These are phyloP conservation scores for Cryphonectria japonica DNA, from an alignment of 2,329 filamentous ascomycete genomes.

Conservation along the genomic window DNA sequence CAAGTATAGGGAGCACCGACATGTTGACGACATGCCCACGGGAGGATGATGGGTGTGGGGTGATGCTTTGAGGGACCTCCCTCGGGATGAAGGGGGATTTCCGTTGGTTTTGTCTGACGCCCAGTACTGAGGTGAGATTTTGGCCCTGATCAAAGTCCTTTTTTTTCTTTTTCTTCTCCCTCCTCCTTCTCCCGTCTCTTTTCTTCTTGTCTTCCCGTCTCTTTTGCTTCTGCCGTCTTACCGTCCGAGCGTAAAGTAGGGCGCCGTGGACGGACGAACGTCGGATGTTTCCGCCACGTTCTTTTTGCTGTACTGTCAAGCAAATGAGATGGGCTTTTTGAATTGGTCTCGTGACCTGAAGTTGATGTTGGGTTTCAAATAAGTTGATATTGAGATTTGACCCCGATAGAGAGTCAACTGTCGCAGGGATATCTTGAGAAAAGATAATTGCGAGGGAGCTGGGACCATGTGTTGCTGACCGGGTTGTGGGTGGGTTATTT, in stretches of 20 bases:
- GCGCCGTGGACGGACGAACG: background rate
- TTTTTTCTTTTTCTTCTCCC: background rate
- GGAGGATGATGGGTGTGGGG: background rate
- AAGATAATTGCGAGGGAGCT: background rate
- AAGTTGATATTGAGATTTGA: conserved; percentile 5
- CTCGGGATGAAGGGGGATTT: background rate
- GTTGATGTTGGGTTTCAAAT: conserved; percentile 9
- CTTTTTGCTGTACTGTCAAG: background rate
- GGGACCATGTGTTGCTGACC: background rate
- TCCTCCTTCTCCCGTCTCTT: background rate
- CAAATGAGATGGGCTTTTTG: background rate
- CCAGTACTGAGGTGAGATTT: background rate
- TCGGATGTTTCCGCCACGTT: background rate
- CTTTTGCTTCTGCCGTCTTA: background rate
- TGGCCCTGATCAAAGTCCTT: background rate
- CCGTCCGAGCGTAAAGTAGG: background rate
- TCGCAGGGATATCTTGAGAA: background rate
- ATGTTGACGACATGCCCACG: conserved; percentile 19
- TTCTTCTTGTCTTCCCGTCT: background rate
- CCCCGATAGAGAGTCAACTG: background rate
- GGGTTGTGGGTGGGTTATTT: background rate
- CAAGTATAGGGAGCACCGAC: conserved; percentile 17
- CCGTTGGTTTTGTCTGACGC: background rate
- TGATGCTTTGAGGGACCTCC: background rate
- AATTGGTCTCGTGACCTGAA: background rate